Evolutionary conservation across 192 early-diverging fungal species (phyloP).

Genomic region (Backusella tarrabulga): DNA sequence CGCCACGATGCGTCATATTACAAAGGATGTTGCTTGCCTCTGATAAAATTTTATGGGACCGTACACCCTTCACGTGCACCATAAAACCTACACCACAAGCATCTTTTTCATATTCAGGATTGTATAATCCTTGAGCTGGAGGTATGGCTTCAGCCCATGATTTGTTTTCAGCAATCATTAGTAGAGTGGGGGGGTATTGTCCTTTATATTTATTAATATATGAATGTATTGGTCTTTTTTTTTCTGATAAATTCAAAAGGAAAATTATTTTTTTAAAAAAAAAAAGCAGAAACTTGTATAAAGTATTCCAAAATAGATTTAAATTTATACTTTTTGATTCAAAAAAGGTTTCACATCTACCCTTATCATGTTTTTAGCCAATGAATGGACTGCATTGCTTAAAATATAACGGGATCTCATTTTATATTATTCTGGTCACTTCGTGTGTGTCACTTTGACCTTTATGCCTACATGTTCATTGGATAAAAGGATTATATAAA

Average conservation of each 20-base stretch:
- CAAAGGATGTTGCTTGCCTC: slow-evolving; percentile 91
- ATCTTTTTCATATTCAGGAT: slow-evolving; percentile 89
- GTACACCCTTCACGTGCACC: slow-evolving; percentile 86
- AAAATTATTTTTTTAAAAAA: background rate
- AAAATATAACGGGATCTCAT: background rate
- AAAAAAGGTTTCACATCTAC: slow-evolving; percentile 3
- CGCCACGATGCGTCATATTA: slow-evolving; percentile 99
- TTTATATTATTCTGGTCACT: background rate
- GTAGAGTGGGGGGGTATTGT: background rate
- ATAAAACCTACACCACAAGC: slow-evolving; percentile 99
- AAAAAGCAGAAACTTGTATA: background rate
- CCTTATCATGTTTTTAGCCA: background rate
- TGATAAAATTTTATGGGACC: slow-evolving; percentile 83
- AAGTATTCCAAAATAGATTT: background rate
- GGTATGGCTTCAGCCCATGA: slow-evolving; percentile 87
- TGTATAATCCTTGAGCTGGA: slow-evolving; percentile 82
- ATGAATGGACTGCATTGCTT: background rate
- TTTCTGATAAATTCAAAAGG: background rate
- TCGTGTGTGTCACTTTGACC: background rate
- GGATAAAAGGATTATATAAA: background rate
- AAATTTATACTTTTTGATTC: slow-evolving; percentile 6
- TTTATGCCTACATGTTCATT: background rate
- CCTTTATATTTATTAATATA: background rate
- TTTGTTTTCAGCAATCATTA: slow-evolving; percentile 30
- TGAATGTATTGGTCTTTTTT: background rate